Base-by-base conservation (phyloP, 2,329 filamentous ascomycete genomes). In the Epichloe coenophiala region DNA sequence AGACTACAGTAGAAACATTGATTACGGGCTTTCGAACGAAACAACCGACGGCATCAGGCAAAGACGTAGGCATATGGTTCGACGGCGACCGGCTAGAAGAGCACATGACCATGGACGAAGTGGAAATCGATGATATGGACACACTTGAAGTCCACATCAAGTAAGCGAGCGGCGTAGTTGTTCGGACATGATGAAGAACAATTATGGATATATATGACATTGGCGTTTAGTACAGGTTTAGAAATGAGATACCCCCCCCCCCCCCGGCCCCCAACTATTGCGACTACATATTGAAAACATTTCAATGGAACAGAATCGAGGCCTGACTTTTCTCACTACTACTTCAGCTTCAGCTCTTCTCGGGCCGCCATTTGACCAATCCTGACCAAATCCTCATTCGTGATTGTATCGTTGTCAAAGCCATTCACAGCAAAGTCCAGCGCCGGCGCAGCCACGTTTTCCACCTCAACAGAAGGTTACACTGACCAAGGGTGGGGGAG, bases 121-220 rank as follows among this genome's bases (percentile, higher is more conserved):
- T 81, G 2, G 88, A 88, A 17, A 78, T 95, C 40, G 79, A 80
- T 44, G 84, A 94, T 59, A 74, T 82, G 70, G 86, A 91, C 62
- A 74, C 76, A 31, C 70, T 95, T 36, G 88, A 95, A 64, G 84
- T 93, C 21, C 74, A 84, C 56, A 65, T 89, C 13, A 53, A 47
- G 27, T 51, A 19, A 40, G 33, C 13, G 8, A 43, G 17, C 27
- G 27, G 27, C 27, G 9, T 31, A 31, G 27, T 31, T 8, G 27
- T 31, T 11, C 27, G 8, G 27, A 31, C 27, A 31, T 31, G 27
- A 11, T 31, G 15, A 45, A 12, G 19, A 45, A 12, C 4, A 40
- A 44, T 40, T 43, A 47, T 47, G 45, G 49, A 51, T 47, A 39
- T 4, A 7, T 41, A 45, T 35, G 40, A 19, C 19, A 4, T 43